Base-by-base conservation (phyloP, 2,329 filamentous ascomycete species). In the Parascedosporium putredinis region DNA sequence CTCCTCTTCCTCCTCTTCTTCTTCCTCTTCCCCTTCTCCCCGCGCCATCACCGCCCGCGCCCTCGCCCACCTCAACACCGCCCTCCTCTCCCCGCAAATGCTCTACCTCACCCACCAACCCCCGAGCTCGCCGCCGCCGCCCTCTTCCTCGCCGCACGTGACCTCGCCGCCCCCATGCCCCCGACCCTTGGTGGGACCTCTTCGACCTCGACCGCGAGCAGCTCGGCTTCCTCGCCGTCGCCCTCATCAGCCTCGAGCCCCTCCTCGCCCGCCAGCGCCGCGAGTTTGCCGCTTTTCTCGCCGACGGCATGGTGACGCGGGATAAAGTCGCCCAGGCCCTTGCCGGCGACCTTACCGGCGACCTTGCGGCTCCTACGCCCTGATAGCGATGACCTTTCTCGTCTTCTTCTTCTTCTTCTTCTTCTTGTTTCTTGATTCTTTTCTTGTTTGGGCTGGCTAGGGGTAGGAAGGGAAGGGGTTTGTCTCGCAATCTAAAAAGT, bases 141-240 rank as follows among this genome's bases (percentile, higher is more conserved):
- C 1, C 85, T 96, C 27, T 98, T 97, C 62, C 79, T 88, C n/a
- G 87, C 91, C 0, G 86, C 88, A 1, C 77, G 83, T 42, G 89
- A 97, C 56, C 64, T 79, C 1, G 82, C 77, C 0, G 79, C 86
- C 10, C 89, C 87, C 63, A 75, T 96, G 67, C 88, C 91, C 0
- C 86, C 55, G 79, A 78, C 45, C 83, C 88, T 55, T 98, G 93
- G 93, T 98, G 93, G 93, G 90, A 96, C 65, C 88, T 97, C 0
- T 97, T 97, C 64, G 93, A 98, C 65, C 87, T 93, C 6, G 90
- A 96, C 59, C 76, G 93, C 47, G 93, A 98, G 70, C 89, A 95
- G 63, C 73, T 98, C 31, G 93, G 93, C 0, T 97, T 97, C 58
- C 67, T 97, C 51, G 89, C 95, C 3, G 87, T 96, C 9, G 89